phyloP scores from a whole-genome alignment of 192 early-diverging fungal genomes.

The Pecoramyces ruminantium region DNA sequence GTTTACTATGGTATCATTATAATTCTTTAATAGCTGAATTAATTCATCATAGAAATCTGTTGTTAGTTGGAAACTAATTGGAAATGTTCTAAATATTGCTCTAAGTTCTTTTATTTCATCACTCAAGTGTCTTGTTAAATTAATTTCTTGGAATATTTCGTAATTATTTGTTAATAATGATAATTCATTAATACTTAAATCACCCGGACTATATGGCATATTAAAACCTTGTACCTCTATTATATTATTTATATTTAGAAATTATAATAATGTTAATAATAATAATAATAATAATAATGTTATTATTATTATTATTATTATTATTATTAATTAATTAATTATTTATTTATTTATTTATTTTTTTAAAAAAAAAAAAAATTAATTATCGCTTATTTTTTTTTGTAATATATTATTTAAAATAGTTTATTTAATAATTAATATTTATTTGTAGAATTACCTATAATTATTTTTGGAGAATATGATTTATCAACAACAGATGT shows the following conservation, averaged over 20 bases:
- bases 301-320: no score
- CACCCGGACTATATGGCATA: background rate
- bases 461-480: background rate
- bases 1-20: background rate
- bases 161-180: background rate
- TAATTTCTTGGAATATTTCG: background rate
- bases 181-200: background rate
- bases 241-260: no score
- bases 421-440: no score
- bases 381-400: no score
- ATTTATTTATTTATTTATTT: no score
- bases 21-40: background rate
- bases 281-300: no score
- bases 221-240: background rate
- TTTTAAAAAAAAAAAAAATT: no score
- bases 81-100: background rate
- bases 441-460: no score
- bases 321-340: no score
- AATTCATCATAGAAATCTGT: background rate
- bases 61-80: background rate
- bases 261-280: no score
- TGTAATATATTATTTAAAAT: no score
- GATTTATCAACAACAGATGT: background rate
- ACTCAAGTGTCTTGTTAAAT: background rate
- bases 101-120: background rate